phyloP scores from a whole-genome alignment of 176 grass and related monocot species.

The Ensete ventricosum region DNA sequence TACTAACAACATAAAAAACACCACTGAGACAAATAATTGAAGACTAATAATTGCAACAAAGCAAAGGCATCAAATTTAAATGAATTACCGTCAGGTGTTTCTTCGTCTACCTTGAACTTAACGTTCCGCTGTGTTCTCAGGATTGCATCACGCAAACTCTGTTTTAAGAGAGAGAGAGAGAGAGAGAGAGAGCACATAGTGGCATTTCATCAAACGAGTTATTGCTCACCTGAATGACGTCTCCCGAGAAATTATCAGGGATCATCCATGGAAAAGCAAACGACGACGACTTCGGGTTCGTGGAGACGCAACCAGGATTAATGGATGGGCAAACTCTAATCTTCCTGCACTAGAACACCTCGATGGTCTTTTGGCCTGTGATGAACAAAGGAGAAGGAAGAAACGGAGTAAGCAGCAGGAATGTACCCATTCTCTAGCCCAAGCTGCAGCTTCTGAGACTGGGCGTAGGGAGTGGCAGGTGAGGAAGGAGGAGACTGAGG shows the following conservation, averaged over 20 bases:
- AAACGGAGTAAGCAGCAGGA: background rate
- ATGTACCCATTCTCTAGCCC: constrained; percentile 68
- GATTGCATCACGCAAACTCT: constrained; percentile 62
- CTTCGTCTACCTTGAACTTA: constrained; percentile 42
- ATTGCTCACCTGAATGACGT: constrained; percentile 27
- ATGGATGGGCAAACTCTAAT: constrained; percentile 80
- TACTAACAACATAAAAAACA: background rate
- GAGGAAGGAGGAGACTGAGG: constrained; percentile 6
- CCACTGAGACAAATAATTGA: background rate
- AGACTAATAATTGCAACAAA: background rate
- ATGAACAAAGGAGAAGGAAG: background rate
- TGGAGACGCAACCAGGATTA: constrained; percentile 77
- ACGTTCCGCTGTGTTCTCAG: constrained; percentile 63
- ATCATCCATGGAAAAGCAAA: constrained; percentile 69
- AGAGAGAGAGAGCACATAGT: background rate
- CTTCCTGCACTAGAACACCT: constrained; percentile 33
- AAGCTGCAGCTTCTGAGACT: constrained; percentile 57
- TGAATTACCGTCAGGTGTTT: constrained; percentile 44
- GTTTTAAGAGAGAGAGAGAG: background rate
- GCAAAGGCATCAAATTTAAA: background rate
- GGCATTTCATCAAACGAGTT: background rate
- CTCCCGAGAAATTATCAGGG: constrained; percentile 38
- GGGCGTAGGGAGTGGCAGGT: constrained; percentile 51
- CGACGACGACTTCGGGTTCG: constrained; percentile 67
- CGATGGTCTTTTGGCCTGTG: background rate